A percentile compares a stretch with the other conserved stretches of the same genome.
phyloP scores from a whole-genome alignment of 768 basidiomycete species.

The Xerocomellus amylosporus region DNA sequence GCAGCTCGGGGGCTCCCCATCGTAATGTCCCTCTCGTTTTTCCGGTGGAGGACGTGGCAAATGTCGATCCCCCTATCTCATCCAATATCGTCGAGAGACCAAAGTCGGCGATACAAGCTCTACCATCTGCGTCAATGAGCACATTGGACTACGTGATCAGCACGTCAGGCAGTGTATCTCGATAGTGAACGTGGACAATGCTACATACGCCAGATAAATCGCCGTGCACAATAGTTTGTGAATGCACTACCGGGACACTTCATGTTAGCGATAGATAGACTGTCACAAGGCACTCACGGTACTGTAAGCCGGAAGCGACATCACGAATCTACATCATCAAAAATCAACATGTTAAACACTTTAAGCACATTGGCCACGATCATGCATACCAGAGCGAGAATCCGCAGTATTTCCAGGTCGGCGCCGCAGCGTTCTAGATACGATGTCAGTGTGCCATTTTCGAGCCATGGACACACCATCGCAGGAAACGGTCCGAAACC shows the following conservation, averaged over 20 bases:
- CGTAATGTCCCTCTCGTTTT: conserved; percentile 25
- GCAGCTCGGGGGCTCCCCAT: conserved; percentile 43
- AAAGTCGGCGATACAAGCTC: not conserved
- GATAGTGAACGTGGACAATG: not conserved
- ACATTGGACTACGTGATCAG: not conserved
- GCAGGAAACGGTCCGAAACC: not conserved
- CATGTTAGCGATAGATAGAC: not conserved
- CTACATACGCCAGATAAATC: not conserved
- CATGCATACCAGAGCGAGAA: not conserved
- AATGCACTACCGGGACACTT: not conserved
- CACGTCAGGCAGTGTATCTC: not conserved
- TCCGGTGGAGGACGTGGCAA: not conserved
- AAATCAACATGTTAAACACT: not conserved
- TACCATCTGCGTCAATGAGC: not conserved
- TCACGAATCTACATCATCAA: not conserved
- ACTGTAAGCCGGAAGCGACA: conserved; percentile 1
- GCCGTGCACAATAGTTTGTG: not conserved
- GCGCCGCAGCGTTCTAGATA: not conserved
- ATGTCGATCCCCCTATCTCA: not conserved
- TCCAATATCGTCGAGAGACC: not conserved
- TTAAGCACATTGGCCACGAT: not conserved
- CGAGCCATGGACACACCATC: conserved; percentile 3
- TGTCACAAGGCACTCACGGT: not conserved
- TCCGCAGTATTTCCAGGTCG: not conserved
- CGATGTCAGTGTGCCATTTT: not conserved